phyloP scores from a whole-genome alignment of 202 grass and related monocot genomes.

The Eragrostis tef region DNA sequence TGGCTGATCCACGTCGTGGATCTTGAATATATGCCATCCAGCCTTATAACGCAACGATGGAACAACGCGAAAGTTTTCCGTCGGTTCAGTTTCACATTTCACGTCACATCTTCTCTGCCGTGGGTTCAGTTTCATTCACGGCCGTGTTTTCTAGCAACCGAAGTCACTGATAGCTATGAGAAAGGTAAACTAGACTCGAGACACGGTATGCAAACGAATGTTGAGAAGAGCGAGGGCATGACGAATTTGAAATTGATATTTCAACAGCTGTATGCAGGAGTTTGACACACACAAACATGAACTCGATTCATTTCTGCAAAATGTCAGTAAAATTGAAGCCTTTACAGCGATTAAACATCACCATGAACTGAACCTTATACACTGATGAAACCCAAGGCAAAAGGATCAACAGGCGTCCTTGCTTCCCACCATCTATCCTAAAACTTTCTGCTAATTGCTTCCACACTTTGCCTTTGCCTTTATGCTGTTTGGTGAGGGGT shows the following conservation, averaged over 20 bases:
- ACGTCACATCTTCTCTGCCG: too few relatives aligned
- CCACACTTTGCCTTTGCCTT: constrained; percentile 44
- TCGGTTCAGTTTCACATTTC: too few relatives aligned
- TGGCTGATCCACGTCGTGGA: too few relatives aligned
- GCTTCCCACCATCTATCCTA: constrained; percentile 75
- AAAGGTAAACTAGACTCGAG: not conserved
- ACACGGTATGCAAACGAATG: not conserved
- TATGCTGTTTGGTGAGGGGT: constrained; percentile 45
- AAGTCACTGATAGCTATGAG: not conserved
- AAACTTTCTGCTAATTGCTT: constrained; percentile 53
- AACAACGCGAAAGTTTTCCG: too few relatives aligned
- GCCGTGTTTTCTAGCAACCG: not conserved
- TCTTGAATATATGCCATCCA: not conserved
- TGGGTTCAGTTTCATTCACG: too few relatives aligned
- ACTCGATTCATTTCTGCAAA: constrained; percentile 49
- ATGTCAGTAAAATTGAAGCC: constrained; percentile 48
- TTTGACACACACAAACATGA: constrained; percentile 31
- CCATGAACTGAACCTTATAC: constrained; percentile 54
- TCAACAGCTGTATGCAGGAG: not conserved
- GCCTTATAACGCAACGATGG: not conserved
- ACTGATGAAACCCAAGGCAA: constrained; percentile 75
- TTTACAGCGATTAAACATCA: constrained; percentile 55
- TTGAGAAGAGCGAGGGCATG: not conserved
- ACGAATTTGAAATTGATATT: too few relatives aligned
- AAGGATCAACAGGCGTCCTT: constrained; percentile 75